phyloP scores from a whole-genome alignment of 2,329 filamentous ascomycete species.

The Fusarium sp. region DNA sequence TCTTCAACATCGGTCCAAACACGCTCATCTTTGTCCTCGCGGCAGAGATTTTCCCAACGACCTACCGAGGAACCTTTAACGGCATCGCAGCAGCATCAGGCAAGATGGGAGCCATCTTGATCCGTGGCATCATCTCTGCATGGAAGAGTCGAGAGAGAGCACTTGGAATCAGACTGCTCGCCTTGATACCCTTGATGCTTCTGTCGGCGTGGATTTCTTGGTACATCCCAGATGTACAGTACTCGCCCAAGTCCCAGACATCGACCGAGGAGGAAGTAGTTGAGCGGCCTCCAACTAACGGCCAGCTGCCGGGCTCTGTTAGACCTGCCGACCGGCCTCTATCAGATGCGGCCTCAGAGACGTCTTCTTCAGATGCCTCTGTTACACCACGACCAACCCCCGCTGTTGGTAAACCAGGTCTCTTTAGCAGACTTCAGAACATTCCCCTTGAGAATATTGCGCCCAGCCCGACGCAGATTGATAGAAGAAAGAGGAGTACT shows the following conservation, averaged over 20 bases:
- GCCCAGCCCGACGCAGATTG: neutral
- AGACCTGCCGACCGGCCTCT: neutral
- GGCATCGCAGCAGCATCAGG: conserved; percentile 5
- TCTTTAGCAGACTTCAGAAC: neutral
- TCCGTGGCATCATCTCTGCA: conserved; percentile 1
- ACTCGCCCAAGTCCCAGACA: neutral
- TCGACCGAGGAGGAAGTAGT: neutral
- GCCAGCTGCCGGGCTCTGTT: neutral
- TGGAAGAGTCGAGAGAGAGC: neutral
- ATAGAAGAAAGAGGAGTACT: neutral
- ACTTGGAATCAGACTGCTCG: neutral
- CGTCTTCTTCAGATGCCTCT: neutral
- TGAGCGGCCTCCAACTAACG: too few relatives aligned
- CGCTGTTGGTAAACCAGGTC: neutral
- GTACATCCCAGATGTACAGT: conserved; percentile 5
- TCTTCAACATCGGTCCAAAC: conserved; percentile 10
- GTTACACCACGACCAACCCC: neutral
- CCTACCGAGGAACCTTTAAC: conserved; percentile 7
- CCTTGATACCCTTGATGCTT: conserved; percentile 3
- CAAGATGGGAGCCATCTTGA: conserved; percentile 3
- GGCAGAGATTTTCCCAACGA: conserved; percentile 2
- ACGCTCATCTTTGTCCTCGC: conserved; percentile 7
- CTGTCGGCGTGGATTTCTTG: neutral
- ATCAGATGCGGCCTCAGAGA: too few relatives aligned
- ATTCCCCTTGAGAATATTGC: conserved; percentile 5